A percentile compares a stretch with the other conserved stretches of the same genome.
Conservation (phyloP, 2,329 filamentous ascomycete species). For the Fusarium dimerum region DNA sequence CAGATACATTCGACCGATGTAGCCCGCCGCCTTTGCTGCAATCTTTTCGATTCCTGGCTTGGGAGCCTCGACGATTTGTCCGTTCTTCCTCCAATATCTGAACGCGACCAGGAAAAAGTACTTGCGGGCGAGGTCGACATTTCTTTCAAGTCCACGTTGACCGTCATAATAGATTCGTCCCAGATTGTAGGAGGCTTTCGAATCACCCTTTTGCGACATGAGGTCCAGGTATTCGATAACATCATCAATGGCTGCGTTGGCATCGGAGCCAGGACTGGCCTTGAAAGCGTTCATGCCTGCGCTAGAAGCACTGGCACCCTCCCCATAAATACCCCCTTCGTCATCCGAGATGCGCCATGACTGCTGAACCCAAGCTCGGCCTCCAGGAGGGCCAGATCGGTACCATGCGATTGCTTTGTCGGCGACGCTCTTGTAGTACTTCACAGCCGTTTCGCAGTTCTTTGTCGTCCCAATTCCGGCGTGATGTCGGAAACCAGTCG, state of each 20-base stretch:
- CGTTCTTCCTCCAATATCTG: constrained; percentile 79
- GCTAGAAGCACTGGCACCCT: constrained; percentile 88
- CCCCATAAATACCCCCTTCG: constrained; percentile 87
- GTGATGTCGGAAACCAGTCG: constrained; percentile 82
- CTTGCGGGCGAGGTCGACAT: constrained; percentile 71
- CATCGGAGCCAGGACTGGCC: constrained; percentile 72
- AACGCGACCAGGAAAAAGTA: constrained; percentile 81
- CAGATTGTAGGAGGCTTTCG: constrained; percentile 82
- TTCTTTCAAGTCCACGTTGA: constrained; percentile 70
- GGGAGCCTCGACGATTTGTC: constrained; percentile 70
- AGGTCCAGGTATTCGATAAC: constrained; percentile 92
- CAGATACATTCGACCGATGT: constrained; percentile 85
- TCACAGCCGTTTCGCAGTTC: constrained; percentile 80
- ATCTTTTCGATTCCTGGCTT: constrained; percentile 73
- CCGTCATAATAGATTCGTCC: constrained; percentile 89
- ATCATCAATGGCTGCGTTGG: constrained; percentile 86
- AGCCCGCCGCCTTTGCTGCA: constrained; percentile 82
- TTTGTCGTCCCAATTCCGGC: constrained; percentile 82
- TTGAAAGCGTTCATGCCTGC: constrained; percentile 80
- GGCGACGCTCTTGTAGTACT: constrained; percentile 90
- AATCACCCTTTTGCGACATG: constrained; percentile 85
- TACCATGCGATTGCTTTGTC: constrained; percentile 91
- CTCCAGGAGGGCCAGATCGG: constrained; percentile 86
- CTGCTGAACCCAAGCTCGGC: constrained; percentile 74
- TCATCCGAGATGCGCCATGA: constrained; percentile 88